Base-by-base conservation (phyloP, 2,329 filamentous ascomycete species). In the Cylindrodendrum hubeiense region DNA sequence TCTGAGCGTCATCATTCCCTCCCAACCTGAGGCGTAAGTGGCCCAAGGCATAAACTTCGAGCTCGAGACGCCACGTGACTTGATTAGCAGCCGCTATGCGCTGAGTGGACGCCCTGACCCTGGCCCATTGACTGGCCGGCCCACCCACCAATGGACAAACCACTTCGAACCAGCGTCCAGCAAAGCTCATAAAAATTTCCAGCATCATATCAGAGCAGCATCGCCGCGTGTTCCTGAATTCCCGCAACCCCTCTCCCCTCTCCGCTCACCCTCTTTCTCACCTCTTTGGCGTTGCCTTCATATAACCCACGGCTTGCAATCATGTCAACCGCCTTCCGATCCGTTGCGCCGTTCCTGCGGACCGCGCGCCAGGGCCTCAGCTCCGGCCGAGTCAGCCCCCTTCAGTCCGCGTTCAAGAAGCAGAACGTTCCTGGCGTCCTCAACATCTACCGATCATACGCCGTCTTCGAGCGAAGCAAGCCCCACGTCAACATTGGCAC, bases 401-500 rank as follows among this genome's bases (percentile, higher is more conserved):
- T 98, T 74, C 93, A 94, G 82, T 87, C 88, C 76, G 87, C 89
- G 69, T 81, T 92, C 76, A 87, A 86, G 77, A 82, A 84, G 72
- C 87, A 90, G 81, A 89, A 88, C 78, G 86, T 86, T 71, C 85
- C 87, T 72, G 87, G 88, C 69, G 86, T 91, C 73, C 84, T 91
- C 77, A 90, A 90, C 82, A 83, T 91, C 76, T 86, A 87, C 79
- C 86, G 89, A 73, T 85, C 85, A 78, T 91, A 91, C 74, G 89
- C 89, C 67, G 86, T 87, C 63, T 99, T 92, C 80, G 90, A 97
- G 88, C 91, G 96, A 79, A 90, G 87, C 79, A 99, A 99, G 89
- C 96, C 96, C 65, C 96, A 99, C 82, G 95, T 99, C 73, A 99
- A 99, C 86, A 96, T 99, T 79, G 96, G 96, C 93, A 99, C 96